phyloP scores from a whole-genome alignment of 2,329 filamentous ascomycete genomes.

The Fusarium denticulatum region DNA sequence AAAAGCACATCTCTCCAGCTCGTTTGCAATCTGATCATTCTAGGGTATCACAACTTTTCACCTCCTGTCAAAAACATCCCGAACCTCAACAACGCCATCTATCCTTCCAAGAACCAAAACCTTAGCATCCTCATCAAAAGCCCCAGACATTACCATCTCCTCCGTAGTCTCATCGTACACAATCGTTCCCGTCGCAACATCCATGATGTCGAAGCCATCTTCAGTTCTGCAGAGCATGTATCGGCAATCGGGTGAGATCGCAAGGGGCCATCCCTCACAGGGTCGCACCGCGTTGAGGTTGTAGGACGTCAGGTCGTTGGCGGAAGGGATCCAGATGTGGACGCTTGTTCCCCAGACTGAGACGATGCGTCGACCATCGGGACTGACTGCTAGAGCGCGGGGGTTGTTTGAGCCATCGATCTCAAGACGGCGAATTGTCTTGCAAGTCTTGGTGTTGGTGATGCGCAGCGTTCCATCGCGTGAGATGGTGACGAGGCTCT shows the following conservation, averaged over 20 bases:
- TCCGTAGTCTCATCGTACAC: conserved; percentile 42
- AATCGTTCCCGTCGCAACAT: conserved; percentile 48
- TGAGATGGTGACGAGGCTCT: conserved; percentile 49
- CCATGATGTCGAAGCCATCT: conserved; percentile 54
- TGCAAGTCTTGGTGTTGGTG: conserved; percentile 45
- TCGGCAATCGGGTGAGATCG: conserved; percentile 51
- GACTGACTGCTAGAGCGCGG: conserved; percentile 48
- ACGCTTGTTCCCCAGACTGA: conserved; percentile 53
- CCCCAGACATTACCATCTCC: conserved; percentile 48
- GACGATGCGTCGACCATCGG: conserved; percentile 47
- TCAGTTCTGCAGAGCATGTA: conserved; percentile 54
- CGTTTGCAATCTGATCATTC: background rate
- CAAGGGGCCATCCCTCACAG: conserved; percentile 54
- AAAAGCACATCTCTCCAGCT: background rate
- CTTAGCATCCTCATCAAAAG: conserved; percentile 47
- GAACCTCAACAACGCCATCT: conserved; percentile 49
- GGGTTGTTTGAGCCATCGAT: conserved; percentile 46
- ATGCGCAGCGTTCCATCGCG: conserved; percentile 52
- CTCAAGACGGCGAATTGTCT: conserved; percentile 52
- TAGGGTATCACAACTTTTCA: conserved; percentile 37
- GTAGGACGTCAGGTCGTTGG: conserved; percentile 49
- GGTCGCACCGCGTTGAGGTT: conserved; percentile 47
- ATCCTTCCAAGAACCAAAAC: conserved; percentile 49
- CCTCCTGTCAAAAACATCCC: conserved; percentile 42
- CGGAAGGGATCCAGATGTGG: conserved; percentile 50